Evolutionary conservation across 140 eudicot species (phyloP), one percentile per base, ranked within the genome.

Genomic region (Cichorium intybus): DNA sequence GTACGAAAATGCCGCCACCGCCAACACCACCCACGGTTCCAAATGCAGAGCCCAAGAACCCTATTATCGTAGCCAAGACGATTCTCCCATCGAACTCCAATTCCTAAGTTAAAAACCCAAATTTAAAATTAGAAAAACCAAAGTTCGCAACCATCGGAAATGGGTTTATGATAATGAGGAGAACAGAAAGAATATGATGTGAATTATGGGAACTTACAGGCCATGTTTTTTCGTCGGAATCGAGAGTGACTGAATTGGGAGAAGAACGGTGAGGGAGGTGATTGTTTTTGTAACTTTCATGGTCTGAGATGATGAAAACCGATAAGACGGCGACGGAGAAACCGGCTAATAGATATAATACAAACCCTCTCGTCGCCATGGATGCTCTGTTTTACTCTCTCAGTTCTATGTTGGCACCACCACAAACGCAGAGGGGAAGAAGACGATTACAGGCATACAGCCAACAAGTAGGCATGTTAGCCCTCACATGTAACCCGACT

Each of bases 1-100:
- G 99, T 28, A 88, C 97, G 37, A 93, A 93, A 70, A 93, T 93
- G 75, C 99, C 99, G 4, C 99, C 99, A 0, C 99, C 99, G 18
- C 99, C 99, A 64, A 93, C 95, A 0, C 99, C 99, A 10, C 99
- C 99, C 20, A 93, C 99, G 0, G 99, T 93, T 6, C 97, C 99
- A 64, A 81, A 93, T 0, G 95, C 97, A 10, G 99, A 93, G 18
- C 99, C 99, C 75, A 86, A 73, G 54, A 93, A 93, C 16, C 97
- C 99, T 29, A 88, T 89, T 47, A 93, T 48, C 14, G 95, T 88
- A 4, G 99, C 97, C 85, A 93, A 51, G 12, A 82, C 79, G 43
- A 86, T 69, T 37, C 88, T 84, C 99, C 97, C 86, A 68, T 81
- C 76, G 24, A 88, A 88, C 80, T 74, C 71, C 90, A 93, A 64